Evolutionary conservation across 345 rosid species (phyloP).

Genomic region (Bruguiera sexangula): DNA sequence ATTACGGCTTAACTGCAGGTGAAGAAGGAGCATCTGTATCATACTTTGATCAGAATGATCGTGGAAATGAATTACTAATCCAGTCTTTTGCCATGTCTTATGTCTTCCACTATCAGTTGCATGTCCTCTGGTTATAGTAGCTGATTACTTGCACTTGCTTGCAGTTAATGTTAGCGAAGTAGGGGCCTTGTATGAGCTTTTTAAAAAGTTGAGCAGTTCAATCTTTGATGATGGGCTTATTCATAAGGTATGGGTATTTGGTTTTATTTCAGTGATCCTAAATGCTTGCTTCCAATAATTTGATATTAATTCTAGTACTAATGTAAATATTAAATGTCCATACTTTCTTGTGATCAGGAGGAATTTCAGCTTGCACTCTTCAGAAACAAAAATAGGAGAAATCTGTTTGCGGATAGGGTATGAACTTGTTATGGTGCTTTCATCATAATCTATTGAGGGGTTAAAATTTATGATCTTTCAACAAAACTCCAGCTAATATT

Average conservation of each 20-base stretch:
- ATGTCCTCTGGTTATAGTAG: background rate
- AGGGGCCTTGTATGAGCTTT: slow-evolving; percentile 71
- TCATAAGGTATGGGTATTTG: slow-evolving; percentile 58
- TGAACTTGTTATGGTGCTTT: background rate
- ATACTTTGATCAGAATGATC: background rate
- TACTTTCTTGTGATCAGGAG: slow-evolving; percentile 46
- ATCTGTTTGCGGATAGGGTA: slow-evolving; percentile 93
- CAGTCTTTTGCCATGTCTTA: background rate
- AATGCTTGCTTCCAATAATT: no score
- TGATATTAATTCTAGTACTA: background rate
- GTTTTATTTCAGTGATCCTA: background rate
- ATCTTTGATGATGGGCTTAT: slow-evolving; percentile 80
- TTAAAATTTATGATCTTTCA: no score
- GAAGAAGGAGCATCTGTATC: background rate
- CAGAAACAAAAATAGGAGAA: slow-evolving; percentile 62
- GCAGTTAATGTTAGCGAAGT: slow-evolving; percentile 80
- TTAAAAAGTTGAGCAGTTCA: slow-evolving; percentile 83
- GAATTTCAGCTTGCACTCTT: slow-evolving; percentile 92
- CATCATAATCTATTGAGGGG: background rate
- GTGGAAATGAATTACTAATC: background rate
- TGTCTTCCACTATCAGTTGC: background rate
- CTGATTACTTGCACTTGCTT: slow-evolving; percentile 2
- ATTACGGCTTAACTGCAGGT: background rate
- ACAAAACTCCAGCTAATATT: background rate
- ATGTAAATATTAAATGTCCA: background rate